Evolutionary conservation across 345 rosid genomes (phyloP).

Genomic region (Hypericum androsaemum): DNA sequence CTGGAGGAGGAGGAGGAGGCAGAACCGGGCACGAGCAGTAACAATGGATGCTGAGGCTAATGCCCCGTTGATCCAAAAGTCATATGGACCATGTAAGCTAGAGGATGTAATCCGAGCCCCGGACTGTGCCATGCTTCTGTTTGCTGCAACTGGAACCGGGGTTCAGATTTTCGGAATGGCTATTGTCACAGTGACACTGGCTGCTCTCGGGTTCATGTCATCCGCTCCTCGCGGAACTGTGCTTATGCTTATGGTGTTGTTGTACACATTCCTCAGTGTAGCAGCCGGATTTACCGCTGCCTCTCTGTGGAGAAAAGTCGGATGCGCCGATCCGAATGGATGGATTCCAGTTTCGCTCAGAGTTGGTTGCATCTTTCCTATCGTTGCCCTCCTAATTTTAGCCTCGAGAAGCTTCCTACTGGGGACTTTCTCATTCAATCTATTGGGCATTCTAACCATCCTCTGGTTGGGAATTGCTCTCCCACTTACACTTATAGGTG

Average conservation of each 20-base stretch:
- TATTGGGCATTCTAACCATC: constrained; percentile 38
- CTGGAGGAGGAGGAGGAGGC: constrained; percentile 73
- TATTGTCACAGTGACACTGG: constrained; percentile 50
- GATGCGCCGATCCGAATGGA: constrained; percentile 44
- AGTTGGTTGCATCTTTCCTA: constrained; percentile 68
- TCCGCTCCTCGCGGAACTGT: constrained; percentile 71
- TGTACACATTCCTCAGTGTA: constrained; percentile 58
- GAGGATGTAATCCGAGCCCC: constrained; percentile 71
- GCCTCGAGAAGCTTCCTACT: constrained; percentile 47
- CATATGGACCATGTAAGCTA: constrained; percentile 66
- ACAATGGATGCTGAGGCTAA: constrained; percentile 85
- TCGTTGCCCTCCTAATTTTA: constrained; percentile 50
- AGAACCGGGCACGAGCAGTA: constrained; percentile 73
- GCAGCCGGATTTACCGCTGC: constrained; percentile 64
- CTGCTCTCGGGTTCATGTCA: constrained; percentile 76
- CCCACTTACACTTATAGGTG: constrained; percentile 63
- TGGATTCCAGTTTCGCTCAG: constrained; percentile 64
- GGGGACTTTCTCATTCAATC: constrained; percentile 27
- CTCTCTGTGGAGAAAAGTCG: constrained; percentile 57
- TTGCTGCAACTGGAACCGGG: constrained; percentile 61
- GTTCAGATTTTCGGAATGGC: constrained; percentile 75
- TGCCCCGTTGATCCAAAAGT: constrained; percentile 89
- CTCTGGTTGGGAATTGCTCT: constrained; percentile 64
- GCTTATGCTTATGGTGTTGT: constrained; percentile 55
- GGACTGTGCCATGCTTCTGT: constrained; percentile 37